These are phyloP conservation scores for Haplosporangium gracile DNA, from an alignment of 192 early-diverging fungal genomes.

Conservation along the genomic window DNA sequence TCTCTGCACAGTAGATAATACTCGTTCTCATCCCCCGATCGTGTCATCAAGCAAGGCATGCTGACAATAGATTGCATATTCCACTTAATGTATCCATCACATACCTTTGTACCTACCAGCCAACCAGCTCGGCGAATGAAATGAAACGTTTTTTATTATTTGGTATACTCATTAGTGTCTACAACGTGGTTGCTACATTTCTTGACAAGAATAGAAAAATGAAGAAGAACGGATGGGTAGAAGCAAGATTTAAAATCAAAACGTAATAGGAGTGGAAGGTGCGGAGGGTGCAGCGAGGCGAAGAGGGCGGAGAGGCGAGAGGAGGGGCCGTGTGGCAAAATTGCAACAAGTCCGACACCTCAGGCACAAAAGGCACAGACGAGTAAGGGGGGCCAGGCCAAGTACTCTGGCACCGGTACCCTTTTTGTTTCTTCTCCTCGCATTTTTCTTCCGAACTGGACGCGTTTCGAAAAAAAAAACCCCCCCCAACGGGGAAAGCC, in stretches of 20 bases:
- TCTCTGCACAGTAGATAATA: neutral
- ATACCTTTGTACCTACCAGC: neutral
- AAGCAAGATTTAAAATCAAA: too few relatives aligned
- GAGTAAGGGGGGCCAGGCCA: neutral
- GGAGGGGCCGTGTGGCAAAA: neutral
- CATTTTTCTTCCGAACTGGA: neutral
- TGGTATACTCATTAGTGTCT: too few relatives aligned
- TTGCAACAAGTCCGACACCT: neutral
- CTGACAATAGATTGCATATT: neutral
- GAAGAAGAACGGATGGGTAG: too few relatives aligned
- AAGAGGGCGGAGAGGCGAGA: neutral
- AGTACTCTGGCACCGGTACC: neutral
- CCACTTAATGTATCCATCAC: neutral
- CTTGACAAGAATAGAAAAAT: too few relatives aligned
- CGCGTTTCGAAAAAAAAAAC: neutral
- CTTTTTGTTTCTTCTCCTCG: neutral
- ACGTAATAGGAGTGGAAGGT: too few relatives aligned
- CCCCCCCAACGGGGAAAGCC: neutral
- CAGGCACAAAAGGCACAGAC: neutral
- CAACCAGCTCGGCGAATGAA: too few relatives aligned
- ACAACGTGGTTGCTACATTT: too few relatives aligned
- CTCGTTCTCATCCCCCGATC: neutral
- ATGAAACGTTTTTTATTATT: too few relatives aligned
- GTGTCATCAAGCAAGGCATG: neutral
- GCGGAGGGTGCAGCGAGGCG: neutral